Conservation (phyloP, 202 grass and related monocot species). For the Zoysia matrella region DNA sequence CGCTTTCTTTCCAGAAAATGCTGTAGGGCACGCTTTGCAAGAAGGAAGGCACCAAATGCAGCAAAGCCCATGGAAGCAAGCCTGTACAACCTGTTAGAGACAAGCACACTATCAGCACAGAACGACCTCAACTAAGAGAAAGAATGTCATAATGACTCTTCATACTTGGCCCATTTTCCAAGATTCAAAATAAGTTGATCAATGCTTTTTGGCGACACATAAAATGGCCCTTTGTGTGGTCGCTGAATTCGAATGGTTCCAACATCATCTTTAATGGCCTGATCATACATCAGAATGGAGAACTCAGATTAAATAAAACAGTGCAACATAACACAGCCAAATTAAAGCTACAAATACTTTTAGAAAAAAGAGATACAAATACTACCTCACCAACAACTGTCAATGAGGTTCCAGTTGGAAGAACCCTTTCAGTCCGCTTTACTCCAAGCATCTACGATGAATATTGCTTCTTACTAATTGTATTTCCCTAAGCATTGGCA, state of each 20-base stretch:
- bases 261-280: conserved; percentile 97
- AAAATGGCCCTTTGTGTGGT: conserved; percentile 96
- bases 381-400: conserved; percentile 97
- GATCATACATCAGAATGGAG: conserved; percentile 35
- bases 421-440: conserved; percentile 90
- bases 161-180: conserved; percentile 93
- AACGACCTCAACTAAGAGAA: conserved; percentile 11
- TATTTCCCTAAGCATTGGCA: conserved; percentile 24
- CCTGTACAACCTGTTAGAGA: conserved; percentile 67
- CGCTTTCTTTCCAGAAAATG: conserved; percentile 79
- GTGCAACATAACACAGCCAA: conserved; percentile 20
- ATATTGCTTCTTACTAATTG: conserved; percentile 36
- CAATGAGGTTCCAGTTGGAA: conserved; percentile 89
- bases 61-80: conserved; percentile 95
- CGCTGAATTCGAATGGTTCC: conserved; percentile 86
- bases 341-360: neutral
- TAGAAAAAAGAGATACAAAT: neutral
- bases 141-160: conserved; percentile 22
- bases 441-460: conserved; percentile 88
- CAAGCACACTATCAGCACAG: conserved; percentile 27
- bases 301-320: conserved; percentile 6
- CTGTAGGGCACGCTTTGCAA: conserved; percentile 83
- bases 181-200: conserved; percentile 90
- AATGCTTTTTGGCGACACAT: conserved; percentile 83
- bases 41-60: conserved; percentile 75